Evolutionary conservation across 495 filamentous ascomycete species (phyloP).

Genomic region (Podospora pseudopauciseta): DNA sequence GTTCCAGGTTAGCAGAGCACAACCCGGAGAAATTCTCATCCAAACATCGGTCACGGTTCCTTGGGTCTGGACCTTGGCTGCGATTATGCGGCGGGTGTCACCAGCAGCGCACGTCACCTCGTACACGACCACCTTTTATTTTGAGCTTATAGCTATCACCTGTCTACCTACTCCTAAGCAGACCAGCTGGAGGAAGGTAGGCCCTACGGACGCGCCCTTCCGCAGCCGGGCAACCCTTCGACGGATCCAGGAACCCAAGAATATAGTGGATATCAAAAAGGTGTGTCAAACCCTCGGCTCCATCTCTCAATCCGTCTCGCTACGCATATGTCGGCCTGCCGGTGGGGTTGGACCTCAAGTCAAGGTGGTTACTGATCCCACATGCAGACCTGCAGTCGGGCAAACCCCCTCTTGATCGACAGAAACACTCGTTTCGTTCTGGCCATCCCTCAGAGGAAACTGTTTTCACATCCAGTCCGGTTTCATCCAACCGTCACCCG

Average conservation of each 20-base stretch:
- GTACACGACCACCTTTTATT: neutral
- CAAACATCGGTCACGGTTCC: constrained; percentile 11
- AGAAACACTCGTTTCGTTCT: constrained; percentile 13
- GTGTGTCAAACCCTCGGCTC: neutral
- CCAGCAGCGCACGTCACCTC: constrained; percentile 2
- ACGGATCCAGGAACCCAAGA: neutral
- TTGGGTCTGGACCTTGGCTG: constrained; percentile 8
- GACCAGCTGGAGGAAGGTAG: neutral
- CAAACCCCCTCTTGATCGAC: constrained; percentile 4
- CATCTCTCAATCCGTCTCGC: neutral
- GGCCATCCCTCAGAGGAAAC: neutral
- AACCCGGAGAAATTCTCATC: constrained; percentile 17
- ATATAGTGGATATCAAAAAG: neutral
- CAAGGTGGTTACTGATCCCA: neutral
- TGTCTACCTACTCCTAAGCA: too few relatives aligned
- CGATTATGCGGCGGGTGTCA: constrained; percentile 5
- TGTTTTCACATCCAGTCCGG: constrained; percentile 5
- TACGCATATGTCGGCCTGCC: neutral
- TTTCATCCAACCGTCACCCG: neutral
- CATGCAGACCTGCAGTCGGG: neutral
- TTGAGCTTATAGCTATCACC: neutral
- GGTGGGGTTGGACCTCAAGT: neutral
- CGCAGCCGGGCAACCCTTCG: neutral
- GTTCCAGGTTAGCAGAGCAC: neutral
- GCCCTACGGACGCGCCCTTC: constrained; percentile 1